Base-by-base conservation (phyloP, 345 rosid species). In the Crucihimalaya himalaica region DNA sequence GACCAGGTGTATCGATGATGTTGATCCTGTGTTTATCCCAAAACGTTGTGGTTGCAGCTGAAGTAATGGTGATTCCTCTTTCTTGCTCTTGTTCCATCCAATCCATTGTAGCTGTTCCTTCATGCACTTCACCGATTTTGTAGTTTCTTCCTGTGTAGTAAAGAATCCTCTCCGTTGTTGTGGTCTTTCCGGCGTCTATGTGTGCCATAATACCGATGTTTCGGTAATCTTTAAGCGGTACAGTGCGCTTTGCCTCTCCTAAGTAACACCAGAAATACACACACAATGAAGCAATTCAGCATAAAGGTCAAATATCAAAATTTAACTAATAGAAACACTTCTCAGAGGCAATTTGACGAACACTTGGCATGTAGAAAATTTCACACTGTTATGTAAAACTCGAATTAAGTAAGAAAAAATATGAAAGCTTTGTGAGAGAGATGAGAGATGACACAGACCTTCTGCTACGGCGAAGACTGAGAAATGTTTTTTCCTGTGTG, bases 1-100 rank as follows among this genome's bases (percentile, higher is more conserved):
- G 97, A 58, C 97, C 99, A 2, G 97, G 97, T 4, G 99, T 91
- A 71, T 91, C 99, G 16, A 95, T 95, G 71, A 95, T 95, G 78
- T 95, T 95, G 76, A 95, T 95, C 14, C 97, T 81, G 37, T 95
- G 97, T 6, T 91, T 83, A 79, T 91, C 77, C 97, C 98, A 94
- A 64, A 84, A 91, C 13, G 98, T 83, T 27, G 98, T 91, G 21
- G 98, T 95, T 48, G 97, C 99, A 27, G 97, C 99, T 8, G 99
- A 91, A 19, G 99, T 94, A 25, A 95, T 91, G 29, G 99, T 95
- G 75, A 95, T 91, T 72, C 99, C 99, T 84, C 99, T 87, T 77
- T 95, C 99, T 69, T 95, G 99, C 68, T 95, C 99, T 83, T 95
- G 99, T 69, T 95, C 99, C 97, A 95, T 95, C 97, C 99, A 95